A percentile compares a stretch with the other conserved stretches of the same genome.
phyloP scores from a whole-genome alignment of 352 stramenopile genomes.

The Phytophthora citrophthora region DNA sequence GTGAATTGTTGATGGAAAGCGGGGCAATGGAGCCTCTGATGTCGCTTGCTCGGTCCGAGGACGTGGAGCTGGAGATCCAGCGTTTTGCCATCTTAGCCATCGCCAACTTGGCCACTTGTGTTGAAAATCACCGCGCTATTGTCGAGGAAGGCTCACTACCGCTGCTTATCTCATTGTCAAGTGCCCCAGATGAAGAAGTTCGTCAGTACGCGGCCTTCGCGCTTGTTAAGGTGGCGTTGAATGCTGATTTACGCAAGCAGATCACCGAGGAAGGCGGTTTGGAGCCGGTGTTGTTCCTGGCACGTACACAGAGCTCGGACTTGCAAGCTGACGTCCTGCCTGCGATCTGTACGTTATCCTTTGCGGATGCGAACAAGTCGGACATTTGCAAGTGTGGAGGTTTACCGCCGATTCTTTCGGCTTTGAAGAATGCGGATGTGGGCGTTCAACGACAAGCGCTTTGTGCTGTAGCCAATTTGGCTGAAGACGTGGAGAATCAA shows the following conservation, averaged over 20 bases:
- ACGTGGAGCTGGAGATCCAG: conserved; percentile 96
- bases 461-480: conserved; percentile 95
- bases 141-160: conserved; percentile 94
- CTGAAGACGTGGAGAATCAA: conserved; percentile 95
- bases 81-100: conserved; percentile 93
- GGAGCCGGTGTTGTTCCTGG: conserved; percentile 96
- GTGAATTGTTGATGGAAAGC: conserved; percentile 92
- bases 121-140: conserved; percentile 94
- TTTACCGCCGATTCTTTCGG: conserved; percentile 87
- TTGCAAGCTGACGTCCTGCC: conserved; percentile 93
- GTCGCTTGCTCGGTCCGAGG: conserved; percentile 93
- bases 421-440: conserved; percentile 71
- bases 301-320: conserved; percentile 90
- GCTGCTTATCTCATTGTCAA: conserved; percentile 95
- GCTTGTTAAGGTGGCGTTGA: conserved; percentile 95
- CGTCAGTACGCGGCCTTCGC: conserved; percentile 96
- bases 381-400: conserved; percentile 95
- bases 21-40: conserved; percentile 96
- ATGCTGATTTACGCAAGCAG: conserved; percentile 93
- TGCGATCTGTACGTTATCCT: conserved; percentile 92
- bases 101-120: conserved; percentile 94
- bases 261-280: conserved; percentile 96
- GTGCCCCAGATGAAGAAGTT: conserved; percentile 93
- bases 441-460: conserved; percentile 92
- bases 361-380: conserved; percentile 93